A percentile compares a stretch with the other conserved stretches of the same genome.
These are phyloP conservation scores for Exophiala sp. DNA, from an alignment of 2,329 filamentous ascomycete genomes.

Conservation along the genomic window DNA sequence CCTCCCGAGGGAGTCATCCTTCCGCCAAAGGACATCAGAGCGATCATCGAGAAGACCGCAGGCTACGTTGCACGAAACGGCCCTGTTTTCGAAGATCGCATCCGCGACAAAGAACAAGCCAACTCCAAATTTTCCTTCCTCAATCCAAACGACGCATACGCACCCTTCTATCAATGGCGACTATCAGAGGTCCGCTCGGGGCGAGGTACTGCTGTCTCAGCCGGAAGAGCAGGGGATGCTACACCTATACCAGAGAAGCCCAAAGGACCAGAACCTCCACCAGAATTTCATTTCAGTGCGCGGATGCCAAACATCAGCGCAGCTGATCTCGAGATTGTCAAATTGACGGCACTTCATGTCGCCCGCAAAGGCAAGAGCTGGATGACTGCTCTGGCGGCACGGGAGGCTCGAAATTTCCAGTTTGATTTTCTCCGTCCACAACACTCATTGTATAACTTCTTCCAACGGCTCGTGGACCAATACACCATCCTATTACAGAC, in stretches of 20 bases:
- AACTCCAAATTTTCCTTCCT: constrained; percentile 94
- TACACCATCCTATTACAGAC: constrained; percentile 76
- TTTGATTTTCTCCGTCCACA: constrained; percentile 95
- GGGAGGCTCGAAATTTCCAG: constrained; percentile 85
- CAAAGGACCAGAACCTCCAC: constrained; percentile 77
- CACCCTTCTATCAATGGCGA: constrained; percentile 87
- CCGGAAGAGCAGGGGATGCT: constrained; percentile 67
- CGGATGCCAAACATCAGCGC: constrained; percentile 97
- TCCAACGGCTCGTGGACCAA: constrained; percentile 86
- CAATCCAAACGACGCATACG: constrained; percentile 74
- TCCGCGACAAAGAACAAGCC: constrained; percentile 76
- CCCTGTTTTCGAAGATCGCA: constrained; percentile 70
- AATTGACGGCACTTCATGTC: constrained; percentile 82
- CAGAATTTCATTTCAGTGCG: constrained; percentile 88
- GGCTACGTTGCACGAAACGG: constrained; percentile 76
- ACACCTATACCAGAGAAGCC: constrained; percentile 61
- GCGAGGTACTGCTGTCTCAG: constrained; percentile 72
- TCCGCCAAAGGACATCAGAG: constrained; percentile 79
- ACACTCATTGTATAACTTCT: constrained; percentile 95
- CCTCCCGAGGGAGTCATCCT: constrained; percentile 80
- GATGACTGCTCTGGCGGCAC: constrained; percentile 83
- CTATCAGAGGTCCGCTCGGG: constrained; percentile 81
- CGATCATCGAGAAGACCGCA: constrained; percentile 87
- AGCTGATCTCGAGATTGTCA: constrained; percentile 73
- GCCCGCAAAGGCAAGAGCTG: constrained; percentile 90